A percentile compares a stretch with the other conserved stretches of the same genome.
Evolutionary conservation across 768 basidiomycete species (phyloP).

Genomic region (Pisolithus albus): DNA sequence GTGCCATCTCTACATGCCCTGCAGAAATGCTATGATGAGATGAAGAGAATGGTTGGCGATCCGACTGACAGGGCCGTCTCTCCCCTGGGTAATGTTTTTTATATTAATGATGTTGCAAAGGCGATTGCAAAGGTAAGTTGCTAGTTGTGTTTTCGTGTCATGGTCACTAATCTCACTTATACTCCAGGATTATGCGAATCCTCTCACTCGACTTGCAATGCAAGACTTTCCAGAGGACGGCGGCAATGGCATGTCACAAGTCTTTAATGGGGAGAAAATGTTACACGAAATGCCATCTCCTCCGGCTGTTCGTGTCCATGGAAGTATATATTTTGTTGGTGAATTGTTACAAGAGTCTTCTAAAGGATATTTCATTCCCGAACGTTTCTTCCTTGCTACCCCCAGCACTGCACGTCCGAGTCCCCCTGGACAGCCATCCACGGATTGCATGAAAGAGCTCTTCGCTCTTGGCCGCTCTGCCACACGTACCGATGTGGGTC

Average conservation of each 20-base stretch:
- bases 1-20: slow-evolving; percentile 16
- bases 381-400: slow-evolving; percentile 1
- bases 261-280: neutral
- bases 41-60: slow-evolving; percentile 11
- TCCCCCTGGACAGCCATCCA: no score
- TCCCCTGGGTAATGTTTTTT: slow-evolving; percentile 22
- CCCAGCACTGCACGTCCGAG: no score
- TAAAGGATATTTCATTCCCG: slow-evolving; percentile 4
- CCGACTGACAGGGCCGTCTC: slow-evolving; percentile 15
- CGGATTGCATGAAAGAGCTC: no score
- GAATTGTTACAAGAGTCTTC: slow-evolving; percentile 5
- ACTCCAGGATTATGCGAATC: neutral
- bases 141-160: no score
- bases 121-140: slow-evolving; percentile 8
- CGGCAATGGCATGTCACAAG: neutral
- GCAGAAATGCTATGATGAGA: neutral
- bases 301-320: neutral
- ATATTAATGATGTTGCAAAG: slow-evolving; percentile 9
- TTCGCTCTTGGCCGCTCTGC: no score
- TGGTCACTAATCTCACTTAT: neutral
- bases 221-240: slow-evolving; percentile 8
- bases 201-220: slow-evolving; percentile 1
- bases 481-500: no score
- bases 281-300: neutral
- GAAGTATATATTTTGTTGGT: slow-evolving; percentile 13